These are phyloP conservation scores for Pythium aristosporum DNA, from an alignment of 352 stramenopile genomes.

Conservation along the genomic window DNA sequence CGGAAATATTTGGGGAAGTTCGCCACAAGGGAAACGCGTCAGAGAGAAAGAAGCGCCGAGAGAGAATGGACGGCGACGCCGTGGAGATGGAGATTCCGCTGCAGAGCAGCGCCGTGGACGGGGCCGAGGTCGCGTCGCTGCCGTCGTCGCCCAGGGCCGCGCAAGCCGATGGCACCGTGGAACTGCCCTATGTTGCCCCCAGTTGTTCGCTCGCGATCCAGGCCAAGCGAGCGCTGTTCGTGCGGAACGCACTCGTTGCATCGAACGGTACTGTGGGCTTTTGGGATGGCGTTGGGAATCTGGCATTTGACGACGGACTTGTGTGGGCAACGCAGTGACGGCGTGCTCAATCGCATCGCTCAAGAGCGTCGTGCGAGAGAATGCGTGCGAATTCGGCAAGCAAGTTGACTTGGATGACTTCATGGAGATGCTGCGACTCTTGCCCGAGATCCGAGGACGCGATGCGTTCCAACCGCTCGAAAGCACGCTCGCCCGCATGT, in stretches of 20 bases:
- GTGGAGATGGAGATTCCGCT: slow-evolving; percentile 37
- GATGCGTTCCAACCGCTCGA: slow-evolving; percentile 69
- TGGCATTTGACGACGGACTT: too few species aligned
- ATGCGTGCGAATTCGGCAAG: slow-evolving; percentile 21
- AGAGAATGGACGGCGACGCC: slow-evolving; percentile 3
- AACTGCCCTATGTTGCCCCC: slow-evolving; percentile 59
- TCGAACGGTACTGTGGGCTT: slow-evolving; percentile 40
- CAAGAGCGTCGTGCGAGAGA: slow-evolving; percentile 35
- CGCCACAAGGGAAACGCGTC: neutral
- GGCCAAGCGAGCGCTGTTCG: slow-evolving; percentile 60
- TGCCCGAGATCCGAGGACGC: slow-evolving; percentile 51
- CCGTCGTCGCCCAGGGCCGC: slow-evolving; percentile 55
- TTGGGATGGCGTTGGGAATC: neutral
- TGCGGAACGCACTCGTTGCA: slow-evolving; percentile 72
- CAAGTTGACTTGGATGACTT: slow-evolving; percentile 54
- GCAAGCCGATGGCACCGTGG: slow-evolving; percentile 42
- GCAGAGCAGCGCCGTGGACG: slow-evolving; percentile 47
- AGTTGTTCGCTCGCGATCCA: slow-evolving; percentile 63
- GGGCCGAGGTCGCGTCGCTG: slow-evolving; percentile 37
- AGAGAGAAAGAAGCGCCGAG: neutral
- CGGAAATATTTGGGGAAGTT: neutral
- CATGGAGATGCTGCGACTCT: slow-evolving; percentile 50
- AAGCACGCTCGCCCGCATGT: slow-evolving; percentile 64
- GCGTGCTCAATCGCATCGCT: slow-evolving; percentile 43
- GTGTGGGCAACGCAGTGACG: slow-evolving; percentile 28